These are phyloP conservation scores for Spathaspora girioi DNA, from an alignment of 805 yeast genomes.

Conservation along the genomic window DNA sequence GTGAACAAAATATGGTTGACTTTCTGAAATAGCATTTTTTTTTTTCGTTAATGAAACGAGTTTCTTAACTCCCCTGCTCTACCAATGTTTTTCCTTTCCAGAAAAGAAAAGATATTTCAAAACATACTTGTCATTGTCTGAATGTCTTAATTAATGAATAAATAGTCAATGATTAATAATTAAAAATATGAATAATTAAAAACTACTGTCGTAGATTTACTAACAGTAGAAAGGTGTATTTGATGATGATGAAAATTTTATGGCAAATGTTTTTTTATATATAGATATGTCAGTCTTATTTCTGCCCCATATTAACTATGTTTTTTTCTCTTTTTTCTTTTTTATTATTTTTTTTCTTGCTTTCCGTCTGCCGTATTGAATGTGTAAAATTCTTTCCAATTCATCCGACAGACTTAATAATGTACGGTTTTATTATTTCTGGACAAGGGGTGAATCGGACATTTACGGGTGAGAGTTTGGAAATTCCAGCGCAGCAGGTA, in stretches of 20 bases:
- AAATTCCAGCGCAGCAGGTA: background rate
- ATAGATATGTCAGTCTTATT: background rate
- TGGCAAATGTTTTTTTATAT: background rate
- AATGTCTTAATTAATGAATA: background rate
- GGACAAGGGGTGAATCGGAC: background rate
- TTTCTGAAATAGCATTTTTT: background rate
- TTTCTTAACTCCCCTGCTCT: background rate
- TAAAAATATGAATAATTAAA: background rate
- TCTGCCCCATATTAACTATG: background rate
- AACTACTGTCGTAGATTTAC: background rate
- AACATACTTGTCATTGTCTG: background rate
- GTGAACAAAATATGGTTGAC: background rate
- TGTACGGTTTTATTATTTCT: background rate
- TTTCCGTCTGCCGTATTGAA: background rate
- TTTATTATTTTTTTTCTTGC: background rate
- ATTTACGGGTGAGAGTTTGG: background rate
- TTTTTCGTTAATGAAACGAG: background rate
- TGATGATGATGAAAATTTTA: background rate
- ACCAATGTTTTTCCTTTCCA: background rate
- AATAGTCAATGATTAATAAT: background rate
- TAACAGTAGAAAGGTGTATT: background rate
- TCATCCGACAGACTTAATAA: background rate
- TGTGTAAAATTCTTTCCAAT: background rate
- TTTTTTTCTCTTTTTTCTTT: background rate
- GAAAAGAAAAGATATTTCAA: background rate